These are phyloP conservation scores for Triticum urartu DNA, from an alignment of 176 grass and related monocot genomes.

Conservation along the genomic window DNA sequence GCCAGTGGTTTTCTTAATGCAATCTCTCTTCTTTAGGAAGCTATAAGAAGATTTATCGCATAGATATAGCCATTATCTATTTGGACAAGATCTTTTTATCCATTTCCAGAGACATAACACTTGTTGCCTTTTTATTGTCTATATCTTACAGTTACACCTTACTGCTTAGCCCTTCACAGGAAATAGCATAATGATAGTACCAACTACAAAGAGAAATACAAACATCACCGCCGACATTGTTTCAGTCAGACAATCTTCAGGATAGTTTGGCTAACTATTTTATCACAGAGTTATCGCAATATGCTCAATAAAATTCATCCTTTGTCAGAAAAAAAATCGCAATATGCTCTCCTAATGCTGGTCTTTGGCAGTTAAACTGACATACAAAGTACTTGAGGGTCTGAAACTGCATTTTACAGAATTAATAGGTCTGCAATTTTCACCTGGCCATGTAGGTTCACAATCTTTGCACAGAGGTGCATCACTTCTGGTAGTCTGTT, in stretches of 20 bases:
- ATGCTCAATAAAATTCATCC: not conserved
- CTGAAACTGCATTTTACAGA: not conserved
- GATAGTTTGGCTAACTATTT: not conserved
- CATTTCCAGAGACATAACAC: not conserved
- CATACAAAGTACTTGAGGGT: not conserved
- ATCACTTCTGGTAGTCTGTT: constrained; percentile 67
- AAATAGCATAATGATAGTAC: not conserved
- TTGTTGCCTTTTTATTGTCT: not conserved
- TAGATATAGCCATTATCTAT: not conserved
- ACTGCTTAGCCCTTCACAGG: constrained; percentile 7
- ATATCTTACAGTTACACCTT: constrained; percentile 10
- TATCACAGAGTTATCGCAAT: not conserved
- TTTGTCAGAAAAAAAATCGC: no score
- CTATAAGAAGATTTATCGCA: not conserved
- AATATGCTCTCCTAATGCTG: not conserved
- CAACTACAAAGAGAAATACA: not conserved
- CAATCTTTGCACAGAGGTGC: not conserved
- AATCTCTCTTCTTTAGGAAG: not conserved
- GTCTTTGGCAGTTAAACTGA: constrained; percentile 12
- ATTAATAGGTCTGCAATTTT: not conserved
- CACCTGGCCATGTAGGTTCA: not conserved
- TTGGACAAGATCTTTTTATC: not conserved
- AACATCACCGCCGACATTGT: not conserved
- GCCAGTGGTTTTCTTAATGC: not conserved
- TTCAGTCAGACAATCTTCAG: not conserved